phyloP scores from a whole-genome alignment of 2,329 filamentous ascomycete genomes.

The Zopfia rhizophila region DNA sequence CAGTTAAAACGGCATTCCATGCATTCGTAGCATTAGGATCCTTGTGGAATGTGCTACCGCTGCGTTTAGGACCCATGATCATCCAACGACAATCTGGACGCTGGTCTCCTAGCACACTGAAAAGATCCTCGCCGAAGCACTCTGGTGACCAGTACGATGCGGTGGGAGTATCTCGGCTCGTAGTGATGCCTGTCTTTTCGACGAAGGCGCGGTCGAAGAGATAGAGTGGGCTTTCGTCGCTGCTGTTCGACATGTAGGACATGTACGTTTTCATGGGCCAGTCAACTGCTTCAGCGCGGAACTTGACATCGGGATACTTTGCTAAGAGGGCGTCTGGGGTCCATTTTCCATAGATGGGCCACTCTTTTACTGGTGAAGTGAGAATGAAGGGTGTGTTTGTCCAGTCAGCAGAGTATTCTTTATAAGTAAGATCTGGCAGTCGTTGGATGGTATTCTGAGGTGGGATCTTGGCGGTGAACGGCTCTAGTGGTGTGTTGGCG shows the following conservation, averaged over 20 bases:
- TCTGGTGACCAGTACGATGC: slow-evolving; percentile 80
- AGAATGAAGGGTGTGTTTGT: slow-evolving; percentile 86
- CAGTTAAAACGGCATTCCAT: slow-evolving; percentile 93
- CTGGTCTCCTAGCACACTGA: slow-evolving; percentile 78
- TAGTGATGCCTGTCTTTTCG: slow-evolving; percentile 80
- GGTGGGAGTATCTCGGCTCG: slow-evolving; percentile 63
- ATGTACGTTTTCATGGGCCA: slow-evolving; percentile 87
- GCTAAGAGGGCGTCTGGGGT: slow-evolving; percentile 72
- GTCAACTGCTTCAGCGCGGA: slow-evolving; percentile 92
- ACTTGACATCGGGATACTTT: slow-evolving; percentile 73
- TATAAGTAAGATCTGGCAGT: slow-evolving; percentile 73
- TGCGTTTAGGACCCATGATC: slow-evolving; percentile 86
- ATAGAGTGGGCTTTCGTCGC: slow-evolving; percentile 90
- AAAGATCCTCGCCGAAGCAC: slow-evolving; percentile 89
- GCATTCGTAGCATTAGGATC: slow-evolving; percentile 78
- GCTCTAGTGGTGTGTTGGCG: slow-evolving; percentile 75
- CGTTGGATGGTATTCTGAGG: slow-evolving; percentile 76
- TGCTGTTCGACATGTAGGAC: slow-evolving; percentile 80
- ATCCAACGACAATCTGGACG: slow-evolving; percentile 92
- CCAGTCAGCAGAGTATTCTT: slow-evolving; percentile 81
- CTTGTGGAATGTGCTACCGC: slow-evolving; percentile 95
- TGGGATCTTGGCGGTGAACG: slow-evolving; percentile 78
- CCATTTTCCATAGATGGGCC: slow-evolving; percentile 83
- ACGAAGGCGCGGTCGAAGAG: slow-evolving; percentile 90
- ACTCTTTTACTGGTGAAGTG: slow-evolving; percentile 80